Evolutionary conservation across 352 stramenopile species (phyloP).

Genomic region (Pythium dissimile): DNA sequence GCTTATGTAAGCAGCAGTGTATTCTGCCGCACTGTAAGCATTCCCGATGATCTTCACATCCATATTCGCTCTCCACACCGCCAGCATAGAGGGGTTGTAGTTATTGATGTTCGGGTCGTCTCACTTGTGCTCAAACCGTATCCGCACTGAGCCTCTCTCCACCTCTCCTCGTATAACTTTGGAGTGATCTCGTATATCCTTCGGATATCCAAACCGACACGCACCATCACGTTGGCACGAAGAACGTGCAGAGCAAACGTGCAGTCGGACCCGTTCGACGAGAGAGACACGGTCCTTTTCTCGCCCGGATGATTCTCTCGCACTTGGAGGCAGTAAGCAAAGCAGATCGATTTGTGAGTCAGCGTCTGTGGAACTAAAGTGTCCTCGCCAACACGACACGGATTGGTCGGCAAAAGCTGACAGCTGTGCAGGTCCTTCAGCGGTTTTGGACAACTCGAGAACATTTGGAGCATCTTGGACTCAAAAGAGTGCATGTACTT

Average conservation of each 20-base stretch:
- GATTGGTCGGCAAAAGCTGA: not conserved
- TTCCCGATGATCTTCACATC: conserved; percentile 27
- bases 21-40: conserved; percentile 24
- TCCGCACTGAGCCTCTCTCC: not conserved
- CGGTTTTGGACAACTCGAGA: not conserved
- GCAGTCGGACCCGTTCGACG: conserved; percentile 5
- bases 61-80: conserved; percentile 25
- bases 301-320: not conserved
- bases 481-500: conserved; percentile 13
- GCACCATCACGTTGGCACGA: conserved; percentile 5
- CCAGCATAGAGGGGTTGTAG: conserved; percentile 1
- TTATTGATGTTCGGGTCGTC: conserved; percentile 8
- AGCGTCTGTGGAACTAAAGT: not conserved
- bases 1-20: conserved; percentile 27
- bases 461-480: not conserved
- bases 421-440: not conserved
- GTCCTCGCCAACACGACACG: not conserved
- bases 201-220: conserved; percentile 6
- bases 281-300: not conserved
- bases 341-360: conserved; percentile 5
- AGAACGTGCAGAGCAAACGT: conserved; percentile 2
- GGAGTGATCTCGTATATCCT: not conserved
- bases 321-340: not conserved
- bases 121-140: not conserved
- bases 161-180: not conserved